These are phyloP conservation scores for Withania somnifera DNA, from an alignment of 305 asterid genomes.

Conservation along the genomic window DNA sequence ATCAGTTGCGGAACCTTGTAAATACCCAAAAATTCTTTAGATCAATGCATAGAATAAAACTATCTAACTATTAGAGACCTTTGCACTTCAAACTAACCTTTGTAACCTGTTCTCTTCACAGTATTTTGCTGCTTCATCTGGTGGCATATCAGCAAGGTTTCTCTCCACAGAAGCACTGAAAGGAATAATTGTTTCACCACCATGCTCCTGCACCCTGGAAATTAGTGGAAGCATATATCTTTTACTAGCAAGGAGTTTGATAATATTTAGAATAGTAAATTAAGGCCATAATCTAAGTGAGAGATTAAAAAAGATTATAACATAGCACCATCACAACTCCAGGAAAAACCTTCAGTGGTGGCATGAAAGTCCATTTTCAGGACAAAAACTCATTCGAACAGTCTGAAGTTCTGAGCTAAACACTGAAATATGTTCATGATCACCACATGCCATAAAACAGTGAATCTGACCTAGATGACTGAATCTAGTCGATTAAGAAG, in stretches of 20 bases:
- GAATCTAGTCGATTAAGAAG: neutral
- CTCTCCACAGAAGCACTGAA: constrained; percentile 89
- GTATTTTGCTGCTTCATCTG: constrained; percentile 84
- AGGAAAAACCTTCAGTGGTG: neutral
- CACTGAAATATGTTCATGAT: neutral
- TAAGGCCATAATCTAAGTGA: neutral
- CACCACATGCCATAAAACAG: neutral
- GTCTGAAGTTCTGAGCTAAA: neutral
- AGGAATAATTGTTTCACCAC: constrained; percentile 84
- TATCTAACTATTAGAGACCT: neutral
- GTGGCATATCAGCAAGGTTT: constrained; percentile 66
- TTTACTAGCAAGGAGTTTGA: neutral
- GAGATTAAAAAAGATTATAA: neutral
- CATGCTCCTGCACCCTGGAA: constrained; percentile 98
- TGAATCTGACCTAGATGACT: neutral
- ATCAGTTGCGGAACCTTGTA: neutral
- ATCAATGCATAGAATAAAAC: neutral
- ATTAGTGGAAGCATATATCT: neutral
- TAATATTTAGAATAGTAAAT: neutral
- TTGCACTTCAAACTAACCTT: constrained; percentile 43
- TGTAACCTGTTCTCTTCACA: constrained; percentile 90
- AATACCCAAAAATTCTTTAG: neutral
- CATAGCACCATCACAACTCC: neutral
- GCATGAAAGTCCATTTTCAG: neutral
- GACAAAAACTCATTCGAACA: neutral